Percentiles rank a stretch among this genome's conserved stretches.
Conservation (phyloP, 2,329 filamentous ascomycete species). For the Cercospora sp. region DNA sequence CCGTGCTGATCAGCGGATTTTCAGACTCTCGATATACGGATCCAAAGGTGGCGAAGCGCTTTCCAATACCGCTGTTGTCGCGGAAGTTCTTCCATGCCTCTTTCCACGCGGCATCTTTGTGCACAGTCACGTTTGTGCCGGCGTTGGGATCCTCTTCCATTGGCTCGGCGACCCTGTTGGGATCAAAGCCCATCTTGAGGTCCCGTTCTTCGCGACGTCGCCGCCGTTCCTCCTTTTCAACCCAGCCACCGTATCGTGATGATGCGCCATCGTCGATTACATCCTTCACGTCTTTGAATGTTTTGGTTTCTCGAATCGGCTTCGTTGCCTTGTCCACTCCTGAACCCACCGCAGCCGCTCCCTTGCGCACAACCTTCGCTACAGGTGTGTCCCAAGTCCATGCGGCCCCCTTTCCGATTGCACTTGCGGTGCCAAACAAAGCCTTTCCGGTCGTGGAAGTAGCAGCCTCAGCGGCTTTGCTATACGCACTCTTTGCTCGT, state of each 20-base stretch:
- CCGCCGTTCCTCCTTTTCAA: constrained; percentile 90
- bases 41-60: constrained; percentile 83
- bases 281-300: constrained; percentile 88
- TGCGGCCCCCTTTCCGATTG: constrained; percentile 82
- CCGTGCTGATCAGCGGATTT: constrained; percentile 90
- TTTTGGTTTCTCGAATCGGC: constrained; percentile 90
- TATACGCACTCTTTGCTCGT: constrained; percentile 80
- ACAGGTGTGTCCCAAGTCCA: constrained; percentile 98
- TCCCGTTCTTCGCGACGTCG: constrained; percentile 74
- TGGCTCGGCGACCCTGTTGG: constrained; percentile 55
- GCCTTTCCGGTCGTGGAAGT: constrained; percentile 75
- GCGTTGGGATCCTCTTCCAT: constrained; percentile 87
- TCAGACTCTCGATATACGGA: constrained; percentile 92
- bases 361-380: constrained; percentile 85
- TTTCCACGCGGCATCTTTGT: constrained; percentile 97
- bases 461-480: constrained; percentile 80
- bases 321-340: constrained; percentile 93
- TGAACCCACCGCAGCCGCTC: constrained; percentile 80
- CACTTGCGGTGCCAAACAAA: constrained; percentile 80
- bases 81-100: constrained; percentile 97
- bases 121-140: constrained; percentile 88
- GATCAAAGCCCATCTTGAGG: constrained; percentile 46
- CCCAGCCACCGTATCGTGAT: constrained; percentile 92
- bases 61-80: constrained; percentile 83
- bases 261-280: constrained; percentile 97